These are phyloP conservation scores for Andrographis paniculata DNA, from an alignment of 305 asterid genomes.

Conservation along the genomic window DNA sequence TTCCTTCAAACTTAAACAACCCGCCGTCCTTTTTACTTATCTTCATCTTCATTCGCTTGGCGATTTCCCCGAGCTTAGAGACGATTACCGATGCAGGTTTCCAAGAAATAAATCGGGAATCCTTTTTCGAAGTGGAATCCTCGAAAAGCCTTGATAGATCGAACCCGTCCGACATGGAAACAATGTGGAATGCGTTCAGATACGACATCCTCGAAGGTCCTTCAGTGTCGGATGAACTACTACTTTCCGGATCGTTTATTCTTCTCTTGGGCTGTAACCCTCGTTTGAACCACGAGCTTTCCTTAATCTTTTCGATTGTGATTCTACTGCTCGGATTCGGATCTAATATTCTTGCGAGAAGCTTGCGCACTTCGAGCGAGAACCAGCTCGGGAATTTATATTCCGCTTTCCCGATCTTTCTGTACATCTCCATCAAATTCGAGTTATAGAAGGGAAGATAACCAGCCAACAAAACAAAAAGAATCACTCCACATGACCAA, in stretches of 20 bases:
- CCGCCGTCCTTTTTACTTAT: slow-evolving; percentile 23
- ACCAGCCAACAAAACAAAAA: slow-evolving; percentile 24
- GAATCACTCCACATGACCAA: slow-evolving; percentile 47
- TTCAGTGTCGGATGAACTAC: slow-evolving; percentile 2
- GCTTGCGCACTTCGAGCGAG: slow-evolving; percentile 28
- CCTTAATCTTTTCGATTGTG: slow-evolving; percentile 30
- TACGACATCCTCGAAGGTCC: slow-evolving; percentile 11
- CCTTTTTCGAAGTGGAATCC: slow-evolving; percentile 14
- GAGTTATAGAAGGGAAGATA: slow-evolving; percentile 21
- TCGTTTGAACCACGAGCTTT: slow-evolving; percentile 27
- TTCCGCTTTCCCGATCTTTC: slow-evolving; percentile 32
- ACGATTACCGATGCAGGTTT: slow-evolving; percentile 23
- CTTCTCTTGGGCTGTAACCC: slow-evolving; percentile 17
- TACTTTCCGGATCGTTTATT: slow-evolving; percentile 9
- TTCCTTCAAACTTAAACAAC: slow-evolving; percentile 21
- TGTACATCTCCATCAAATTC: slow-evolving; percentile 36
- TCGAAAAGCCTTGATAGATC: slow-evolving; percentile 27
- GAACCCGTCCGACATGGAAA: slow-evolving; percentile 25
- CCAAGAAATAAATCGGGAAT: slow-evolving; percentile 24
- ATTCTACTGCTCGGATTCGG: slow-evolving; percentile 34
- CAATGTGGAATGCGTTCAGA: slow-evolving; percentile 30
- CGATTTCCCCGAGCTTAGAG: slow-evolving; percentile 22
- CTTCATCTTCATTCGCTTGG: slow-evolving; percentile 20
- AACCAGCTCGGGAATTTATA: slow-evolving; percentile 40
- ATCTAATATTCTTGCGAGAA: slow-evolving; percentile 30